Evolutionary conservation across 352 stramenopile genomes (phyloP).

Genomic region (Phytophthora constricta): DNA sequence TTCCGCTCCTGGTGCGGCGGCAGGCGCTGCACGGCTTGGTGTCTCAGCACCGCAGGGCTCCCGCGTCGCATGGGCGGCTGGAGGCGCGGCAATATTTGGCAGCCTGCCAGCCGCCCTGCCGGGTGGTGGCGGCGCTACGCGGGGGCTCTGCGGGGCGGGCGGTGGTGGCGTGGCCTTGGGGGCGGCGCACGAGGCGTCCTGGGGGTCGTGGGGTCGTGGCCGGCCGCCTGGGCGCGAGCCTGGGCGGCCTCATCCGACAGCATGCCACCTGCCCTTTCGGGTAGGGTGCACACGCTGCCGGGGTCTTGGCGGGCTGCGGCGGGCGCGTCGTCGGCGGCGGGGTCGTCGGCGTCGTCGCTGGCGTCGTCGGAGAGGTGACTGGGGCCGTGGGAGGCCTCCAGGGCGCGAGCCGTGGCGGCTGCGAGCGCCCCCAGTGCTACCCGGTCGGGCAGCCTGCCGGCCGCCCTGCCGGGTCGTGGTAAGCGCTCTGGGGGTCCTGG

Average conservation of each 20-base stretch:
- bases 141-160: not conserved
- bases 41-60: not conserved
- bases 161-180: not conserved
- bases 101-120: not conserved
- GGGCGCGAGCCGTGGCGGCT: not conserved
- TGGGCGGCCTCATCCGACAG: not conserved
- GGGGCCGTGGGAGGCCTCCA: not conserved
- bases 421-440: not conserved
- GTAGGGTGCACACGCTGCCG: not conserved
- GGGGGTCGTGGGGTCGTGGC: not conserved
- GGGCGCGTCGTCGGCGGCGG: not conserved
- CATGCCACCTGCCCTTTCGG: not conserved
- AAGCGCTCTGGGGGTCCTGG: not conserved
- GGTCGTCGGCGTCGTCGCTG: not conserved
- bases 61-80: not conserved
- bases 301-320: not conserved
- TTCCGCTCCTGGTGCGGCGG: not conserved
- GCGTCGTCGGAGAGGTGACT: not conserved
- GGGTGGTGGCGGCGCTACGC: not conserved
- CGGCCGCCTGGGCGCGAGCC: not conserved
- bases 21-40: not conserved
- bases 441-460: not conserved
- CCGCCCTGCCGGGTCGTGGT: not conserved
- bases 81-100: not conserved
- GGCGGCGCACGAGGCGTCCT: not conserved